Base-by-base conservation (phyloP, 1,139 yeast genomes). In the Yamadazyma dushanensis region DNA sequence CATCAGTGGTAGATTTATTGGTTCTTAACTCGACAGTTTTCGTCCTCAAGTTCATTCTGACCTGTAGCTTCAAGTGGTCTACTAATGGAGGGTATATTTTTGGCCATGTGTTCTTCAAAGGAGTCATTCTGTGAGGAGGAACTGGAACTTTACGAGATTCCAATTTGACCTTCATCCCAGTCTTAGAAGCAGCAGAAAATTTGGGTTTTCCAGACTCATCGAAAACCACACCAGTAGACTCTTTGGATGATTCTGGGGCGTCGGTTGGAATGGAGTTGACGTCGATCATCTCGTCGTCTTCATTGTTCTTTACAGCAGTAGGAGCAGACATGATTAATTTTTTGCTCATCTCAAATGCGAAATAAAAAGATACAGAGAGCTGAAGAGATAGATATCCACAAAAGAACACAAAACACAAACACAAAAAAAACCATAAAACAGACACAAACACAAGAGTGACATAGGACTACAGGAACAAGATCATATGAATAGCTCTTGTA, bases 111-210 rank as follows among this genome's bases (percentile, higher is more conserved):
- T 78, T 77, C 60, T 89, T 85, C 51, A 92, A 74, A 10, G 98
- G 97, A 1, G 95, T 76, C 88, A 92, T 83, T 70, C 98, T 77
- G 59, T 92, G 97, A 21, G 97, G 97, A 25, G 98, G 98, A 23
- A 92, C 94, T 7, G 95, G 78, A 10, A 94, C 86, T 56, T 89
- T 89, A 66, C 97, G 77, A 40, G 83, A 74, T 59, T 89, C 97
- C 41, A 82, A 70, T 61, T 87, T 87, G 24, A 88, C 94, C 46
- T 76, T 78, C 65, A 71, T 74, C n/a, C 78, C 78, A 3, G 82
- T 57, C 40, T 75, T 72, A 11, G 82, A 71, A 19, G 90, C 94
- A 5, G 94, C 79, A 21, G 83, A 73, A 56, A 92, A 92, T 53
- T 83, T 80, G 32, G 97, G 97, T 53, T 87, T 85, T 30, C 97